Percentiles rank a stretch among this genome's conserved stretches.
Conservation (phyloP, 495 filamentous ascomycete genomes). For the Collariella sp. region DNA sequence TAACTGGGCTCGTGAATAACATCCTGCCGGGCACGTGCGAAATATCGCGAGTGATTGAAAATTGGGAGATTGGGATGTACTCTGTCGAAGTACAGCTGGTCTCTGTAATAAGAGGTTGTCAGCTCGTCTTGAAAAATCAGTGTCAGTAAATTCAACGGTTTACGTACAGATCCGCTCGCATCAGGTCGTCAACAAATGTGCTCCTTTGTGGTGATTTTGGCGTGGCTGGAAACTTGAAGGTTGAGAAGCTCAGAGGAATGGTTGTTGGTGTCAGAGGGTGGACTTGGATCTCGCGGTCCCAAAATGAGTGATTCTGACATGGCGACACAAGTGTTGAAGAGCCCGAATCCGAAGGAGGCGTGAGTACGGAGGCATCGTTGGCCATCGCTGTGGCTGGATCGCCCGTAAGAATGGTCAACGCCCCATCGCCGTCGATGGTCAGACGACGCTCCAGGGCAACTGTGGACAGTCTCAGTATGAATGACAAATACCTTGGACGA, state of each 20-base stretch:
- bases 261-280: conserved; percentile 16
- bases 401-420: conserved; percentile 4
- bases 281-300: conserved; percentile 21
- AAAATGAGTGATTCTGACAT: conserved; percentile 8
- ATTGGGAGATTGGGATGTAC: conserved; percentile 49
- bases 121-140: not conserved
- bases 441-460: conserved; percentile 33
- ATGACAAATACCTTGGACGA: not conserved
- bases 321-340: conserved; percentile 14
- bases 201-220: conserved; percentile 18
- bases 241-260: conserved; percentile 12
- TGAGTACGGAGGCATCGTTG: conserved; percentile 7
- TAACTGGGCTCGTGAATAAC: conserved; percentile 20
- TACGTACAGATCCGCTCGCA: conserved; percentile 39
- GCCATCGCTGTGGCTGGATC: not conserved
- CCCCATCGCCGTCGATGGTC: conserved; percentile 23
- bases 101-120: conserved; percentile 18
- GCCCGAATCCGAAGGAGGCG: conserved; percentile 7
- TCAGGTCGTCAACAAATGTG: conserved; percentile 29
- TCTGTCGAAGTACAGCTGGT: conserved; percentile 52
- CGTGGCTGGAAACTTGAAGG: conserved; percentile 28
- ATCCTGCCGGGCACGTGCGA: conserved; percentile 15
- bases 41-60: conserved; percentile 36
- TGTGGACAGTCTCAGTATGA: conserved; percentile 3
- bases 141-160: no score